Base-by-base conservation (phyloP, 257 asterid species). In the Gentiana dahurica region DNA sequence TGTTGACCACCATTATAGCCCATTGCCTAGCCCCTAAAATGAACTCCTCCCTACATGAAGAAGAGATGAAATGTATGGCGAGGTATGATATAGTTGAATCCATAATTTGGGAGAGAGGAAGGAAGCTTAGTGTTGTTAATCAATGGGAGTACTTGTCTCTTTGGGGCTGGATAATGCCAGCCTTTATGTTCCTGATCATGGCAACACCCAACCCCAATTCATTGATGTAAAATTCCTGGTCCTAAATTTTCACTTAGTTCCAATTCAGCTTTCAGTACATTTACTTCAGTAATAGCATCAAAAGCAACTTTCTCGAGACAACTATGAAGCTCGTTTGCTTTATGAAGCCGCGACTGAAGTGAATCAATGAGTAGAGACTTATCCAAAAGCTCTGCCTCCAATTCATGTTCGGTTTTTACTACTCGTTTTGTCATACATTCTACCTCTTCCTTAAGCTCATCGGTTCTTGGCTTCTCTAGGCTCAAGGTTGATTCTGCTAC, bases 361-460 rank as follows among this genome's bases (percentile, higher is more conserved):
- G 62, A 52, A 6, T 73, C 71, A 8, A 79, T 46, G 12, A 32
- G 43, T 32, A 45, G 56, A 32, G 75, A 64, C 64, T 81, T 81
- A 0, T 70, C 77, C 55, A 51, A 6, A 24, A 79, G 55, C 55
- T 70, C 71, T 34, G 68, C 65, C 68, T 78, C 79, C 49, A 80
- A 62, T 70, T 58, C 68, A 34, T 45, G 67, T 15, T 41, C 9
- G 68, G 66, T 62, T 33, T 49, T 49, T 49, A 61, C 71, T 12
- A 79, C 49, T 39, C 71, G 59, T 46, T 55, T 45, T 35, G 1
- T 34, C 36, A 51, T 6, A n/a, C n/a, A 48, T 2, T 39, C 60
- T 2, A 62, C 46, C 3, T 62, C 66, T 65, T 67, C 63, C 3
- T 51, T 15, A 34, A 74, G 67, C 60, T 76, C 80, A 8, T 69